Evolutionary conservation across 129 eudicot species (phyloP).

Genomic region (Kitagawia praeruptora): DNA sequence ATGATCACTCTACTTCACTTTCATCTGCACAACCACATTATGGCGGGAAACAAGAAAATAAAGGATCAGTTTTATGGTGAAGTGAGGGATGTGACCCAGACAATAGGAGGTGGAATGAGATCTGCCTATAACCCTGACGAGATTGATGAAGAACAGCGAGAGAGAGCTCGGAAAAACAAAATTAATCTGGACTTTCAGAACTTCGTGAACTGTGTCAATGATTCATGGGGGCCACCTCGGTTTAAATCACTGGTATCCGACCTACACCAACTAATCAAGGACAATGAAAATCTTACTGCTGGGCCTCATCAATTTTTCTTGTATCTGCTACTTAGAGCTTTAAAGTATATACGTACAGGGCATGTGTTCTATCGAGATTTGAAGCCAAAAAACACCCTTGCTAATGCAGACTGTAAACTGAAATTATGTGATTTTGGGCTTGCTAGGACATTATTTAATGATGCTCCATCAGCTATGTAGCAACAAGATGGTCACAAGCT

Average conservation of each 20-base stretch:
- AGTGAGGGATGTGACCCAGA: constrained; percentile 51
- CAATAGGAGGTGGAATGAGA: constrained; percentile 43
- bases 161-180: constrained; percentile 49
- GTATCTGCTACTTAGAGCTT: constrained; percentile 87
- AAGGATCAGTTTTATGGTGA: constrained; percentile 51
- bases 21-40: constrained; percentile 51
- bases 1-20: constrained; percentile 48
- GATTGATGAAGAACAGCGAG: constrained; percentile 56
- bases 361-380: constrained; percentile 77
- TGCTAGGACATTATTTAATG: constrained; percentile 86
- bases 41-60: constrained; percentile 56
- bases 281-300: constrained; percentile 78
- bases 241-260: constrained; percentile 49
- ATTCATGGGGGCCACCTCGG: constrained; percentile 43
- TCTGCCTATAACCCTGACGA: constrained; percentile 57
- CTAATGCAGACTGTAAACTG: constrained; percentile 88
- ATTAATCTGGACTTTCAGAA: constrained; percentile 38
- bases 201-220: constrained; percentile 39
- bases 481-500: constrained; percentile 96
- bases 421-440: too few relatives aligned
- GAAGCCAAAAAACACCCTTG: constrained; percentile 85
- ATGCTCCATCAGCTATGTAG: constrained; percentile 90
- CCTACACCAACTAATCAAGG: constrained; percentile 79
- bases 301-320: constrained; percentile 78
- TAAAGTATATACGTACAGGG: constrained; percentile 82